Evolutionary conservation across 208 protist genomes (phyloP).

Genomic region (Crithidia thermophila): DNA sequence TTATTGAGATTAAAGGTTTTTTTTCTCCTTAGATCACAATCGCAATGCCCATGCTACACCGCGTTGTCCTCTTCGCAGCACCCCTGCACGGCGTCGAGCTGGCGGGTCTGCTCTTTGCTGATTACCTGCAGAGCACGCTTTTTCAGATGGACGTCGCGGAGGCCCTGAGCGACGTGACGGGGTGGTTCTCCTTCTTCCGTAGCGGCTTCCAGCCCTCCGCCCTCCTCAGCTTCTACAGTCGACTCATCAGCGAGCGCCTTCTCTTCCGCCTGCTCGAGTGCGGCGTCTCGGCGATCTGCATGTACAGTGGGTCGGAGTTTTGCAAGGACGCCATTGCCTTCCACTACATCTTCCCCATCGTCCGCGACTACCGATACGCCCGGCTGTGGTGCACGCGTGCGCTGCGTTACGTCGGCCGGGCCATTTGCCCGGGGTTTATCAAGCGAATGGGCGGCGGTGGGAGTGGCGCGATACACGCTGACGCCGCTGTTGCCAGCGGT

Average conservation of each 20-base stretch:
- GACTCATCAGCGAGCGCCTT: slow-evolving; percentile 39
- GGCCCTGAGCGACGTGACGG: slow-evolving; percentile 36
- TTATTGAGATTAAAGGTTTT: slow-evolving; percentile 1
- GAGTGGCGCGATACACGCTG: background rate
- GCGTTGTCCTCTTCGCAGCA: slow-evolving; percentile 28
- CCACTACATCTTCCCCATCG: slow-evolving; percentile 50
- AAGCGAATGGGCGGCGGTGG: slow-evolving; percentile 9
- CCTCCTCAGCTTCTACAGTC: slow-evolving; percentile 31
- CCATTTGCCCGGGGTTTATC: slow-evolving; percentile 43
- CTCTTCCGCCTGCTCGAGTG: slow-evolving; percentile 62
- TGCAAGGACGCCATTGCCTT: slow-evolving; percentile 58
- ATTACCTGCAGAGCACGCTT: slow-evolving; percentile 53
- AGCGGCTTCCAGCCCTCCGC: slow-evolving; percentile 27
- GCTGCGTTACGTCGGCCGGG: slow-evolving; percentile 21
- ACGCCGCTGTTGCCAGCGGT: background rate
- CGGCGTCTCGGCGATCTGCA: slow-evolving; percentile 39
- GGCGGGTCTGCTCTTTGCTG: slow-evolving; percentile 44
- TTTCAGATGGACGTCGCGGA: slow-evolving; percentile 57
- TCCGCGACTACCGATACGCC: slow-evolving; percentile 67
- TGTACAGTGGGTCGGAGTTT: slow-evolving; percentile 29
- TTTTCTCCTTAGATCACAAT: background rate
- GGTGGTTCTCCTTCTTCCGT: slow-evolving; percentile 25
- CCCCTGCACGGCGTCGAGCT: slow-evolving; percentile 41
- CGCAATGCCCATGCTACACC: slow-evolving; percentile 6
- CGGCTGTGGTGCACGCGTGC: slow-evolving; percentile 53